Evolutionary conservation across 495 filamentous ascomycete species (phyloP).

Genomic region (Xylaria sp.): DNA sequence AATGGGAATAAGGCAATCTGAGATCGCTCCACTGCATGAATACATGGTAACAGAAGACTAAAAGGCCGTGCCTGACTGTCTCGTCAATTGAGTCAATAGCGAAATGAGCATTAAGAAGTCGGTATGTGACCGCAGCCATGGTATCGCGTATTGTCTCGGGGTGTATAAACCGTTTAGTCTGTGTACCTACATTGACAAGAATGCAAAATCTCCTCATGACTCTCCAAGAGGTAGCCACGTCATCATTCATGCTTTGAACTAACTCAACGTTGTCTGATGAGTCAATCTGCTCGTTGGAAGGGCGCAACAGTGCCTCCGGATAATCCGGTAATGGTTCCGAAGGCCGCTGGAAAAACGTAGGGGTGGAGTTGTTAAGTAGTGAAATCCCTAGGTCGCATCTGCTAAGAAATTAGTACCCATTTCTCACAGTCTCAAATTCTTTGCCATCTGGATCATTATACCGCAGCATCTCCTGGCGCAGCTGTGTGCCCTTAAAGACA

Average conservation of each 20-base stretch:
- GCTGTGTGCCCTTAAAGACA: constrained; percentile 1
- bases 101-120: not conserved
- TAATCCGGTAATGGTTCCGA: not conserved
- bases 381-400: not conserved
- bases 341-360: not conserved
- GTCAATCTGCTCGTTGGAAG: not conserved
- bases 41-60: not conserved
- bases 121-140: constrained; percentile 27
- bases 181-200: constrained; percentile 22
- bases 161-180: constrained; percentile 10
- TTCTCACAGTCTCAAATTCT: not conserved
- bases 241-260: not conserved
- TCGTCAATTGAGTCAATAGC: not conserved
- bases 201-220: constrained; percentile 2
- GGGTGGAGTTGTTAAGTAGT: not conserved
- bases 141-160: constrained; percentile 29
- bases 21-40: not conserved
- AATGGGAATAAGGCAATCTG: not conserved
- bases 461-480: not conserved
- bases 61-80: not conserved
- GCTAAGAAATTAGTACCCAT: not conserved
- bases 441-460: not conserved
- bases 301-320: not conserved
- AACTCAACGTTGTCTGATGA: not conserved
- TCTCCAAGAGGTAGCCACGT: not conserved